Conservation (phyloP, 257 asterid species). For the Solanum sejunctum region DNA sequence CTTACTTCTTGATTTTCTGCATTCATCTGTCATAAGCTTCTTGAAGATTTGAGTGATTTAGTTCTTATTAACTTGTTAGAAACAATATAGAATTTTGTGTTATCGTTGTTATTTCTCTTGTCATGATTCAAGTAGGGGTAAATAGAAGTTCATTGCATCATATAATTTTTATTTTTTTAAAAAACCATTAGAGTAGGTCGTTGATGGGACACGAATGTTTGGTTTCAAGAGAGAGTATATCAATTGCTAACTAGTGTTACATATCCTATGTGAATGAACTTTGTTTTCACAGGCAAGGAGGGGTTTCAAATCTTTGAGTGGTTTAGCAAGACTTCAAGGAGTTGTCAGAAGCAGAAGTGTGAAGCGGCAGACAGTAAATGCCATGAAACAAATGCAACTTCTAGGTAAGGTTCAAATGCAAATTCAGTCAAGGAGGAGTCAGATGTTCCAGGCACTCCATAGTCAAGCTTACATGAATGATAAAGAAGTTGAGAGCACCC, state of each 20-base stretch:
- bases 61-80: not conserved
- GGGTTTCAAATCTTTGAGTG: constrained; percentile 67
- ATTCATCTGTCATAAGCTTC: not conserved
- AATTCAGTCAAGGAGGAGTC: constrained; percentile 73
- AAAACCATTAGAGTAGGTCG: not conserved
- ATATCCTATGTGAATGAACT: not conserved
- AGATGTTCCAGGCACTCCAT: constrained; percentile 49
- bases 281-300: constrained; percentile 50
- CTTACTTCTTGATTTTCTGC: not conserved
- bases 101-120: not conserved
- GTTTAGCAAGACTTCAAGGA: constrained; percentile 91
- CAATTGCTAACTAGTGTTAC: not conserved
- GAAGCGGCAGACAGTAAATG: constrained; percentile 61
- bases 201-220: not conserved
- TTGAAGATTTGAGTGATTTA: not conserved
- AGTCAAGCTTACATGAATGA: constrained; percentile 26
- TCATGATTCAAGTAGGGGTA: not conserved
- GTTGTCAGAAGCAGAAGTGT: constrained; percentile 69
- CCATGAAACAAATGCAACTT: constrained; percentile 94
- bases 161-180: not conserved
- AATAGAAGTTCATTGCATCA: not conserved
- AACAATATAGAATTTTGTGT: not conserved
- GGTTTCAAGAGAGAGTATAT: not conserved
- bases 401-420: constrained; percentile 76
- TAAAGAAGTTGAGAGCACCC: constrained; percentile 47